Evolutionary conservation across 2,329 filamentous ascomycete genomes (phyloP).

Genomic region (Falciphora oryzae): DNA sequence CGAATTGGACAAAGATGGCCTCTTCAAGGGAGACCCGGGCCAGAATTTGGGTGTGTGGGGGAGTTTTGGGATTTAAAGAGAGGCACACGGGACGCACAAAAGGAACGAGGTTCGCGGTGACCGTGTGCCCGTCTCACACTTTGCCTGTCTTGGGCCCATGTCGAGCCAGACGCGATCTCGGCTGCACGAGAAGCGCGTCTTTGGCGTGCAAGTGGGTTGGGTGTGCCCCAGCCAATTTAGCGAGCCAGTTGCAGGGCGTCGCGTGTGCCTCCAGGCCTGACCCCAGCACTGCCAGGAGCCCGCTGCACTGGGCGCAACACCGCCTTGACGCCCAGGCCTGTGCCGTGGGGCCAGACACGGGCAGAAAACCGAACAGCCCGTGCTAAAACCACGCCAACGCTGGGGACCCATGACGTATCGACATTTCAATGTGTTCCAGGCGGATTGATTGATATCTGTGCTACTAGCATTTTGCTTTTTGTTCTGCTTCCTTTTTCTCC

Average conservation of each 20-base stretch:
- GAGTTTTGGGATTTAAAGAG: conserved; percentile 9
- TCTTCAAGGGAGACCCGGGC: conserved; percentile 5
- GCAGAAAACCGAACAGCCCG: background rate
- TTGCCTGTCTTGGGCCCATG: conserved; percentile 7
- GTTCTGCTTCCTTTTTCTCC: background rate
- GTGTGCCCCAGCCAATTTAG: background rate
- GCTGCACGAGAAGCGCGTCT: conserved; percentile 10
- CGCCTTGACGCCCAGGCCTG: too few species aligned
- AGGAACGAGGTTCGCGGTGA: conserved; percentile 1
- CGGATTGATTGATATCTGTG: too few species aligned
- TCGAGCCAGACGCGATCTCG: conserved; percentile 5
- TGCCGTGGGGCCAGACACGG: too few species aligned
- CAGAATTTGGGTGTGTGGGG: conserved; percentile 8
- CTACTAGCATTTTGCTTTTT: background rate
- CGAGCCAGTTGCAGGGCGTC: background rate
- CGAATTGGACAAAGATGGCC: conserved; percentile 2
- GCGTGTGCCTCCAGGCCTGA: background rate
- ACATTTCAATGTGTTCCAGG: background rate
- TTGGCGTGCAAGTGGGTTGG: conserved; percentile 7
- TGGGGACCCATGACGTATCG: background rate
- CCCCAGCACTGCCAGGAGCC: background rate
- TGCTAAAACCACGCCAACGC: background rate
- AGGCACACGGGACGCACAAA: conserved; percentile 1
- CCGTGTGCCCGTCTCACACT: conserved; percentile 3
- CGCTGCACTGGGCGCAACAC: background rate